Conservation (phyloP, 345 rosid genomes). For the Bruguiera gymnorhiza region DNA sequence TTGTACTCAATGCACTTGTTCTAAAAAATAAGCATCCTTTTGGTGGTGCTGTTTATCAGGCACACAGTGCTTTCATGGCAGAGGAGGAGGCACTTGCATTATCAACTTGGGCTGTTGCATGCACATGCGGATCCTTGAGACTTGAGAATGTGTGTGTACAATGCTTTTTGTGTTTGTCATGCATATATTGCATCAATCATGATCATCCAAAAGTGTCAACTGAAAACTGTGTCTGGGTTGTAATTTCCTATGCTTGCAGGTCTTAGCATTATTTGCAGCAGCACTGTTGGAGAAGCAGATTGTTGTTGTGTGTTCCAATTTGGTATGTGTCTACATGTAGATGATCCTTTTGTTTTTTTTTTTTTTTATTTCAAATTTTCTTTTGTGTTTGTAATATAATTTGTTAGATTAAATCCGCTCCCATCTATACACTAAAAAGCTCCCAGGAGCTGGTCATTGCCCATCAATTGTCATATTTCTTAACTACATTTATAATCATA, state of each 20-base stretch:
- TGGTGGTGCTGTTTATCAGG: slow-evolving; percentile 45
- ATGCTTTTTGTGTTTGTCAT: slow-evolving; percentile 1
- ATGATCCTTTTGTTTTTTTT: background rate
- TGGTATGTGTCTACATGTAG: slow-evolving; percentile 45
- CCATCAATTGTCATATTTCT: background rate
- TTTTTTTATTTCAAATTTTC: background rate
- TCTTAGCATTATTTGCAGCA: slow-evolving; percentile 71
- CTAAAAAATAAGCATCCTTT: slow-evolving; percentile 3
- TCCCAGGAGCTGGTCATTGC: background rate
- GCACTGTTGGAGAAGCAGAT: slow-evolving; percentile 91
- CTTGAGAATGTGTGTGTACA: slow-evolving; percentile 66
- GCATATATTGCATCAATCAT: background rate
- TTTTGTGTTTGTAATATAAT: background rate
- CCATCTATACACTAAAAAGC: background rate
- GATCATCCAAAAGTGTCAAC: background rate
- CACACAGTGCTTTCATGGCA: slow-evolving; percentile 60
- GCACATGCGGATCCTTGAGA: slow-evolving; percentile 82
- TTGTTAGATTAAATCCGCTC: background rate
- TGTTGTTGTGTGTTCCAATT: slow-evolving; percentile 84
- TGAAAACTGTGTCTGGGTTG: background rate
- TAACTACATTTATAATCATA: background rate
- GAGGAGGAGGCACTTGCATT: slow-evolving; percentile 92
- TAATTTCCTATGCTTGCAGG: slow-evolving; percentile 43
- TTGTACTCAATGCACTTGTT: slow-evolving; percentile 8
- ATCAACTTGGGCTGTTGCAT: slow-evolving; percentile 88